These are phyloP conservation scores for Xylaria sp. DNA, from an alignment of 2,329 filamentous ascomycete genomes.

Conservation along the genomic window DNA sequence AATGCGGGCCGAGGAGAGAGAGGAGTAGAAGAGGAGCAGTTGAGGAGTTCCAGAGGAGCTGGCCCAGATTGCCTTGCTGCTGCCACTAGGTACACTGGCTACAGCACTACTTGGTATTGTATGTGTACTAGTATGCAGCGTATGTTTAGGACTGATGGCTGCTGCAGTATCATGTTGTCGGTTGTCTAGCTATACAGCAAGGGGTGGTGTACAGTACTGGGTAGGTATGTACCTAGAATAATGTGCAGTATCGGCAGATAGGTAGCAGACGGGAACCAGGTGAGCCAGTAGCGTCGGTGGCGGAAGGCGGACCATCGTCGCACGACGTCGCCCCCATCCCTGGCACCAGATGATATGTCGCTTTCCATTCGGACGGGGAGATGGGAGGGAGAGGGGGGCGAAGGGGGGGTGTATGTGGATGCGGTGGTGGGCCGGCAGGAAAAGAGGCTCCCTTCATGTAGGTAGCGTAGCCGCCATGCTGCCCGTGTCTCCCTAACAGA, in stretches of 20 bases:
- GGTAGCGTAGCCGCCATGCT: background rate
- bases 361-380: background rate
- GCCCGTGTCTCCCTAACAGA: constrained; percentile 40
- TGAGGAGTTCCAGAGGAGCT: constrained; percentile 2
- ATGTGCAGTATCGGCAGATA: constrained; percentile 1
- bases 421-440: constrained; percentile 26
- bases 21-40: background rate
- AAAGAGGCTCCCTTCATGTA: constrained; percentile 13
- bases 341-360: constrained; percentile 20
- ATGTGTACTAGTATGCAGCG: background rate
- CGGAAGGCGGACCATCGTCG: constrained; percentile 33
- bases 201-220: background rate
- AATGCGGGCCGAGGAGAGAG: constrained; percentile 18
- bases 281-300: constrained; percentile 30
- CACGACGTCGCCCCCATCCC: constrained; percentile 21
- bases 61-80: constrained; percentile 1
- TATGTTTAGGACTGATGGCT: background rate
- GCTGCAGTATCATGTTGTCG: background rate
- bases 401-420: background rate
- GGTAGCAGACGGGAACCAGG: background rate
- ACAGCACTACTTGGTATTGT: background rate
- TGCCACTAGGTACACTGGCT: background rate
- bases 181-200: background rate
- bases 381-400: background rate
- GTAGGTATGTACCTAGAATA: background rate